Evolutionary conservation across 768 basidiomycete genomes (phyloP).

Genomic region (Hysterangium stoloniferum): DNA sequence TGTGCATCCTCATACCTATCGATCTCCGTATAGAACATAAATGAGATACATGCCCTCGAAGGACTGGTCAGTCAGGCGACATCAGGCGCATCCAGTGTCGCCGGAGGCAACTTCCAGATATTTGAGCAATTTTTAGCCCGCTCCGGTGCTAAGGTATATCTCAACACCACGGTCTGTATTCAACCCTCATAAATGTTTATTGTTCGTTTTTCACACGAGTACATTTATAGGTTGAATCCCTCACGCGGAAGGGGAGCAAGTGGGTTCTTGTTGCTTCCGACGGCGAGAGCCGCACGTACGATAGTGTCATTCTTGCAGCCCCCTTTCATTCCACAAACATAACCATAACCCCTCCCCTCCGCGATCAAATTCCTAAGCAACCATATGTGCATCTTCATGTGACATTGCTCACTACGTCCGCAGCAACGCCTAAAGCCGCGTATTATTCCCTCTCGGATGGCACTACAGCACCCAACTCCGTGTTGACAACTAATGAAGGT

Average conservation of each 20-base stretch:
- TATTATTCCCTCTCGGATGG: conserved; percentile 57
- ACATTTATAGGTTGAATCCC: conserved; percentile 30
- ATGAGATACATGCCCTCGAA: conserved; percentile 69
- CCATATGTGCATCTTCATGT: conserved; percentile 84
- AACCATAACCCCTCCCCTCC: conserved; percentile 38
- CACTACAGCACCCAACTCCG: conserved; percentile 44
- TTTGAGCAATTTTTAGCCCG: conserved; percentile 74
- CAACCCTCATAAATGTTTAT: background rate
- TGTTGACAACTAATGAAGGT: conserved; percentile 71
- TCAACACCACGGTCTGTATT: conserved; percentile 56
- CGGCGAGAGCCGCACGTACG: conserved; percentile 32
- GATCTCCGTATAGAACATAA: conserved; percentile 43
- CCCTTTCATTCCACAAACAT: conserved; percentile 72
- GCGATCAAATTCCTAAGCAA: conserved; percentile 52
- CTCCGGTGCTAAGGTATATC: conserved; percentile 59
- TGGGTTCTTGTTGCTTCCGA: conserved; percentile 13
- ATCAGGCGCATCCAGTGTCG: conserved; percentile 51
- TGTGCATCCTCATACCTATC: background rate
- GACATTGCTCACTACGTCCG: conserved; percentile 78
- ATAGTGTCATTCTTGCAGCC: conserved; percentile 77
- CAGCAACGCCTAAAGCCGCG: conserved; percentile 46
- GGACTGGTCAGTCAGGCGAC: conserved; percentile 69
- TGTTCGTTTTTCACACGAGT: conserved; percentile 45
- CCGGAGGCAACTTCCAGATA: conserved; percentile 77
- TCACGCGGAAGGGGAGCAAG: conserved; percentile 9